Evolutionary conservation across 106 monocot species (phyloP).

Genomic region (Vanilla planifolia): DNA sequence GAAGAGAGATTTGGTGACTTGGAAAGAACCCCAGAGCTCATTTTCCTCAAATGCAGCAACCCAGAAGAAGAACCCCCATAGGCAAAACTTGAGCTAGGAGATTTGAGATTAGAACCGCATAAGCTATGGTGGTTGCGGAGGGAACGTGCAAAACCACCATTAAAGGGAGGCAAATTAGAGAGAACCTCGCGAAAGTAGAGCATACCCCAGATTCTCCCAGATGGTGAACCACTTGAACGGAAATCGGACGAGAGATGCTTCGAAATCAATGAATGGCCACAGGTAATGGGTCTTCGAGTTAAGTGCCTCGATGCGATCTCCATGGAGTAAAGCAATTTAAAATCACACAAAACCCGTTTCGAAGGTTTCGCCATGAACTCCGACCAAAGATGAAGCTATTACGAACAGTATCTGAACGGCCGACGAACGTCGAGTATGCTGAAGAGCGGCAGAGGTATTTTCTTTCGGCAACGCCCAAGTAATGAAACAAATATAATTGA

Average conservation of each 20-base stretch:
- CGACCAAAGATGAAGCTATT: no score
- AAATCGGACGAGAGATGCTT: background rate
- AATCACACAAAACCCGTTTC: constrained; percentile 12
- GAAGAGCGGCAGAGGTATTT: no score
- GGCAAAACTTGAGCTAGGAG: no score
- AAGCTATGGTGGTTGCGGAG: constrained; percentile 4
- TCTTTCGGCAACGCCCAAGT: no score
- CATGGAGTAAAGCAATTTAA: constrained; percentile 24
- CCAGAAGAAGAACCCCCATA: constrained; percentile 4
- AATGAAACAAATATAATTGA: no score
- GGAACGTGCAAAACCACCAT: constrained; percentile 16
- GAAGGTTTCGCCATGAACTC: constrained; percentile 31
- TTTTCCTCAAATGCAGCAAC: constrained; percentile 13
- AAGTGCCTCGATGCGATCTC: constrained; percentile 16
- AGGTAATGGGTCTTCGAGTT: constrained; percentile 1
- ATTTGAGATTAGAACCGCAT: background rate
- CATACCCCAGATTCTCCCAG: constrained; percentile 15
- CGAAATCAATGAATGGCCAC: background rate
- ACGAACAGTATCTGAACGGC: no score
- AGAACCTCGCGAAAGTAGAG: background rate
- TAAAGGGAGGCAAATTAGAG: constrained; percentile 9
- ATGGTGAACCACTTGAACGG: background rate
- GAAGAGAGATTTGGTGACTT: constrained; percentile 17
- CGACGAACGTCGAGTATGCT: no score
- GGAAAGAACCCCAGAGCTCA: constrained; percentile 2